phyloP scores from a whole-genome alignment of 441 rosid species.

The Codiaeum variegatum region DNA sequence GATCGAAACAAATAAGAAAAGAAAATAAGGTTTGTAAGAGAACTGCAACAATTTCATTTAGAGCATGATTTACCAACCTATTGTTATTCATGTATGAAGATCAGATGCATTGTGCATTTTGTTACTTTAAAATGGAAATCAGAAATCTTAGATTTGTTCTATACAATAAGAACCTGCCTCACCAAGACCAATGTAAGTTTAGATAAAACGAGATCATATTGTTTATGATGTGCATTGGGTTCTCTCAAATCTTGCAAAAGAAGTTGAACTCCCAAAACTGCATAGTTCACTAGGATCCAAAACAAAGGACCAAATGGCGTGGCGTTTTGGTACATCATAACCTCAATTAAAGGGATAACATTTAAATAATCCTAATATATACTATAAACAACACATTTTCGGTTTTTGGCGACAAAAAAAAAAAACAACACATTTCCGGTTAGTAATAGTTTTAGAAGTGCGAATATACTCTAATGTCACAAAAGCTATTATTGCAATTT shows the following conservation, averaged over 20 bases:
- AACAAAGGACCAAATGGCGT: conserved; percentile 3
- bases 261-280: conserved; percentile 4
- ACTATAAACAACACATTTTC: too few species aligned
- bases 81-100: background rate
- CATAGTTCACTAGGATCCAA: background rate
- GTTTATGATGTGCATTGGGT: background rate
- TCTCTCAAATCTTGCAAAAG: background rate
- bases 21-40: too few species aligned
- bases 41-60: background rate
- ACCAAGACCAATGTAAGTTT: background rate
- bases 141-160: background rate
- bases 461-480: too few species aligned
- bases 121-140: background rate
- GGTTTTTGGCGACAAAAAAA: too few species aligned
- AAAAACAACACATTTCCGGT: too few species aligned
- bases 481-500: too few species aligned
- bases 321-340: conserved; percentile 17
- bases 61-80: background rate
- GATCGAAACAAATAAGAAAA: too few species aligned
- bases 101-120: background rate
- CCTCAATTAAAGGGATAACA: too few species aligned
- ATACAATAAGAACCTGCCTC: background rate
- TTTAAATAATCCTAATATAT: too few species aligned
- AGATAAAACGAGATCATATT: background rate
- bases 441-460: too few species aligned